Evolutionary conservation across 2,329 filamentous ascomycete genomes (phyloP), one percentile per base, ranked within the genome.

Genomic region (Fusarium chaquense): DNA sequence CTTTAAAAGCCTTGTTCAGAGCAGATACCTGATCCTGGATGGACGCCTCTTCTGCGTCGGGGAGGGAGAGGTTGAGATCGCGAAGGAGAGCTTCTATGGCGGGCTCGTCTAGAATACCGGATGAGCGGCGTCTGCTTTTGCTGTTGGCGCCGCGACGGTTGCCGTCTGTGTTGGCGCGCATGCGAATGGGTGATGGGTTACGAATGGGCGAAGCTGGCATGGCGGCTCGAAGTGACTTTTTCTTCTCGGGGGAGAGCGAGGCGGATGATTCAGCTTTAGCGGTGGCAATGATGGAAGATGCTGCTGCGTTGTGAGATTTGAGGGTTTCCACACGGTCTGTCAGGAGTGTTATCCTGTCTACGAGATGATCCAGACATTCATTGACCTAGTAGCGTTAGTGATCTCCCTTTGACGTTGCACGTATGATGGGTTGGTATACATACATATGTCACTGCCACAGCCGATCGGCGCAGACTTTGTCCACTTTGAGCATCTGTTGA

Each of bases 391-490:
- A 18, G 0, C 5, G 67, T 80, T 43, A 80, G 78, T 32, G 13
- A 18, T 18, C 7, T 15, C 2, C 0, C 5, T 20, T 5, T 13
- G 0, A 6, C 0, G 4, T 22, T 30, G 2, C 16, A 1, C 2
- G 28, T 35, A 18, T 9, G 11, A 30, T 28, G 28, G 9, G 10
- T 40, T 18, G 20, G 77, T 84, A 35, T 75, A 88, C 84, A 35
- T 75, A 88, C 86, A 67, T 89, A 89, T 72, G 80, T 75, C 3
- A 87, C 71, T 4, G 86, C 85, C 7, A 80, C 79, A 0, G 81
- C 79, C 1, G 86, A 83, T 35, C 82, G 81, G 12, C 77, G 77
- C n/a, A 84, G 68, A 24, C 79, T 82, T 38, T 83, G 79, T 1
- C 82, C 81, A 51, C 81, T 83, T 58, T 79, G 82, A 4, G 80